These are phyloP conservation scores for Linnemannia exigua DNA, from an alignment of 192 early-diverging fungal genomes.

Conservation along the genomic window DNA sequence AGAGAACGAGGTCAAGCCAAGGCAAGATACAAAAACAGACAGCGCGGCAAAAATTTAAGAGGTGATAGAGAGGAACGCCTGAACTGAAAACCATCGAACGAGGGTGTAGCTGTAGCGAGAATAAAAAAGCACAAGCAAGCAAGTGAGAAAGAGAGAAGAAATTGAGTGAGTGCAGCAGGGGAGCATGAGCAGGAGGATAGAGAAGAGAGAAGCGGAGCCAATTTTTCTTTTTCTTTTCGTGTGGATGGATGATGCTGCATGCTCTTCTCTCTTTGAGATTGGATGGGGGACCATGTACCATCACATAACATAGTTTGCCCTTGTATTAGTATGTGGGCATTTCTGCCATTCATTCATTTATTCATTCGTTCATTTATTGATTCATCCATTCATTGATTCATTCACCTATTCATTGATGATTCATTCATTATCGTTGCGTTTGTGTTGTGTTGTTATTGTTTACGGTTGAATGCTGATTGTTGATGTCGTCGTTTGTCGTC, in stretches of 20 bases:
- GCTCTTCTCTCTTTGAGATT: not conserved
- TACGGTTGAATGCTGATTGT: constrained; percentile 1
- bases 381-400: not conserved
- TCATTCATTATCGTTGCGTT: not conserved
- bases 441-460: not conserved
- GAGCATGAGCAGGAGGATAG: not conserved
- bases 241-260: not conserved
- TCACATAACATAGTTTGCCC: constrained; percentile 16
- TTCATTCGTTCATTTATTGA: not conserved
- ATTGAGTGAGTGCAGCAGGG: not conserved
- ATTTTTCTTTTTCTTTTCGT: not conserved
- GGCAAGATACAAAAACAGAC: not conserved
- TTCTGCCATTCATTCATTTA: no score
- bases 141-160: not conserved
- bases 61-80: not conserved
- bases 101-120: not conserved
- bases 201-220: not conserved
- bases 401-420: not conserved
- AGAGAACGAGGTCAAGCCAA: not conserved
- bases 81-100: not conserved
- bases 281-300: constrained; percentile 14
- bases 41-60: not conserved
- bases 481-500: not conserved
- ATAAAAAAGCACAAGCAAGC: not conserved
- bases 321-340: not conserved